A percentile compares a stretch with the other conserved stretches of the same genome.
phyloP scores from a whole-genome alignment of 805 yeast species.

The Candida sakaeoensis region DNA sequence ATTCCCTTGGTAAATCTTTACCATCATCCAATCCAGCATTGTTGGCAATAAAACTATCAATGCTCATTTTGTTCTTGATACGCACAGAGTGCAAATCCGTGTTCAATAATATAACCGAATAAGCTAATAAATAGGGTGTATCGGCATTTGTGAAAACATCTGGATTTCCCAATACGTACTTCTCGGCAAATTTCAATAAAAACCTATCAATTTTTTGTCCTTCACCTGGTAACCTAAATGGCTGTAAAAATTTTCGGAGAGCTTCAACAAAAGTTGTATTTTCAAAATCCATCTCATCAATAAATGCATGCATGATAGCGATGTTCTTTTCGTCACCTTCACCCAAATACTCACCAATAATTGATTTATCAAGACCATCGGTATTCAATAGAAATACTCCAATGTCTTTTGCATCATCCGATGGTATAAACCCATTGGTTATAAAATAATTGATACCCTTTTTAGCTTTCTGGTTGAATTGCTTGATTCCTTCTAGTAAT shows the following conservation, averaged over 20 bases:
- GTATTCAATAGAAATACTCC: conserved; percentile 71
- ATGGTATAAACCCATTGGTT: conserved; percentile 57
- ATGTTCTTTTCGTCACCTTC: conserved; percentile 78
- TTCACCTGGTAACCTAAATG: conserved; percentile 94
- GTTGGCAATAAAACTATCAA: conserved; percentile 81
- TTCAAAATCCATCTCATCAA: conserved; percentile 78
- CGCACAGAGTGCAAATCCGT: conserved; percentile 92
- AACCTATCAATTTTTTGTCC: conserved; percentile 96
- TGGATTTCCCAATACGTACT: conserved; percentile 86
- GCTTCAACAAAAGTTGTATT: conserved; percentile 76
- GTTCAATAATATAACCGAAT: conserved; percentile 87
- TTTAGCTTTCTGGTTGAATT: conserved; percentile 82
- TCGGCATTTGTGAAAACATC: conserved; percentile 87
- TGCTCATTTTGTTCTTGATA: conserved; percentile 81
- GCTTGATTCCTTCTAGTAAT: conserved; percentile 68
- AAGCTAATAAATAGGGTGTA: conserved; percentile 87
- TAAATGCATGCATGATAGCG: conserved; percentile 88
- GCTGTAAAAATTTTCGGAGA: conserved; percentile 76
- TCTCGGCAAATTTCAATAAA: conserved; percentile 94
- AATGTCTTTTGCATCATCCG: conserved; percentile 60
- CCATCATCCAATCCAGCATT: conserved; percentile 93
- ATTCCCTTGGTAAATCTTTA: conserved; percentile 72
- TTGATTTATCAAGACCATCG: conserved; percentile 76
- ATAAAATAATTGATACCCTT: conserved; percentile 67
- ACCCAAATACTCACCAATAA: conserved; percentile 88